Conservation (phyloP, 1,284 basidiomycete species). For the Melampsora larici-populina region DNA sequence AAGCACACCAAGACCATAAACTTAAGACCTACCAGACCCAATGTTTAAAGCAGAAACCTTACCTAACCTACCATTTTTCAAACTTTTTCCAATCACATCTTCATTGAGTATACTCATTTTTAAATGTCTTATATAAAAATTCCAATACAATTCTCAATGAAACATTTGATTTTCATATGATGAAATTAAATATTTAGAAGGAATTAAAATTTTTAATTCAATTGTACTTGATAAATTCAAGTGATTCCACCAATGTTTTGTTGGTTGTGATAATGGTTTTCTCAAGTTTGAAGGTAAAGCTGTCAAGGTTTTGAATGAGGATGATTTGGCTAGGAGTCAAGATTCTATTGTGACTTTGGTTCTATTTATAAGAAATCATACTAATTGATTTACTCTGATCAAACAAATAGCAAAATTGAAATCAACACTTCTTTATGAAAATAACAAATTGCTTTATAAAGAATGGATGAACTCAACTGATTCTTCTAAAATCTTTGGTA, state of each 20-base stretch:
- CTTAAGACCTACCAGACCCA: slow-evolving; percentile 1
- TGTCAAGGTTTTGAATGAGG: no score
- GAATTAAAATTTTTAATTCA: slow-evolving; percentile 21
- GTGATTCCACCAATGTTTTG: slow-evolving; percentile 7
- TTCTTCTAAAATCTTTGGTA: slow-evolving; percentile 3
- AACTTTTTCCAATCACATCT: no score
- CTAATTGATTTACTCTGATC: neutral
- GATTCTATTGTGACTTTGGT: neutral
- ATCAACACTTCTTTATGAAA: no score
- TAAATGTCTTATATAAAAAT: slow-evolving; percentile 27
- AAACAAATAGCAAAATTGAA: no score
- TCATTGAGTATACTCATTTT: no score
- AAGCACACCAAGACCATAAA: slow-evolving; percentile 27
- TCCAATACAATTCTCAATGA: slow-evolving; percentile 38
- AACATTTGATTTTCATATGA: slow-evolving; percentile 21
- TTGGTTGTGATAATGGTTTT: no score
- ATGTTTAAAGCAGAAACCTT: no score
- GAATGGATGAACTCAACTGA: no score
- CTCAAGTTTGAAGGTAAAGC: no score
- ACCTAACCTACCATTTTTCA: no score
- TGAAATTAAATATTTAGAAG: slow-evolving; percentile 10
- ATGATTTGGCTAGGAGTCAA: no score
- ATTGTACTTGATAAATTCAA: neutral
- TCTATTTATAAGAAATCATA: neutral
- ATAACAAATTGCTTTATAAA: no score